Base-by-base conservation (phyloP, 805 yeast genomes). In the Ogataea angusta region DNA sequence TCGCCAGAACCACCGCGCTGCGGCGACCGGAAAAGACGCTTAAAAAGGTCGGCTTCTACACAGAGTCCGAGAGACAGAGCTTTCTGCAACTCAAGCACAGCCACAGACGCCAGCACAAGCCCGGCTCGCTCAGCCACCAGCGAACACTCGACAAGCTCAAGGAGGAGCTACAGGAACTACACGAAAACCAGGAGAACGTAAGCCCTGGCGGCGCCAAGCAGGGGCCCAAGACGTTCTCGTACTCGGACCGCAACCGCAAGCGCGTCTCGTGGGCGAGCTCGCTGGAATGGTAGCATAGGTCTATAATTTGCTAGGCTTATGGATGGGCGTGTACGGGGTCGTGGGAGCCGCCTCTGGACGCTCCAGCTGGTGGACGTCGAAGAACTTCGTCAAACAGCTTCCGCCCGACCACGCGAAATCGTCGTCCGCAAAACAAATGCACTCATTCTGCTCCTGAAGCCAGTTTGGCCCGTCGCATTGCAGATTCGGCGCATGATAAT, bases 401-500 rank as follows among this genome's bases (percentile, higher is more conserved):
- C 65, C 65, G 4, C 58, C 63, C 47, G 62, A 64, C 78, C 78
- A 76, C 15, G 78, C 69, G 50, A 69, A 70, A 55, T 76, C 81
- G 6, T 67, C 62, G 7, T 60, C 47, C 5, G 74, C 67, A 41
- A 72, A 64, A 60, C 85, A 79, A 21, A 64, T 63, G 63, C 85
- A 78, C 38, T 64, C 66, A 49, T 73, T 72, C 29, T 64, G 66
- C 15, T 59, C 46, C 61, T 81, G 63, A 24, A 68, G 56, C 24
- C 68, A 69, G 30, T 63, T 52, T 38, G 70, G 70, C 22, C 76
- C 68, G n/a, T 82, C 83, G 66, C 85, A 79, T 59, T 76, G 78
- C 40, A 68, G 63, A 63, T 75, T 76, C 2, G 83, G 82, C 17
- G 60, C 68, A 53, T 76, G 82, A 59, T 42, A 74, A 58, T 76